Evolutionary conservation across 371 early-diverging fungal genomes (phyloP), one percentile per base, ranked within the genome.

Genomic region (Parasitella parasitica): DNA sequence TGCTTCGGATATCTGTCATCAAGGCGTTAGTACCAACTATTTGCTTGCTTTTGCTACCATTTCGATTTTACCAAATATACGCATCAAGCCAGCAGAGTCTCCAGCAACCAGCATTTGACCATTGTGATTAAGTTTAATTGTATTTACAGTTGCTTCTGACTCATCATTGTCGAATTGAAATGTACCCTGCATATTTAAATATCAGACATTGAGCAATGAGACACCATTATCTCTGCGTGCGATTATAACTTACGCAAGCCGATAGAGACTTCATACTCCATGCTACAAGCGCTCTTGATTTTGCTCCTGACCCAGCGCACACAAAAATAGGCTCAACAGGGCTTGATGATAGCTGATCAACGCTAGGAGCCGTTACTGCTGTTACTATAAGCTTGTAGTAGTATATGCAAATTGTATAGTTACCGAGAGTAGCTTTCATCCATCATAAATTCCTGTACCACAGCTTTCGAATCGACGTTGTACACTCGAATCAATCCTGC

Each of bases 221-320:
- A n/a, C n/a, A n/a, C n/a, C n/a, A n/a, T n/a, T n/a, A n/a, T n/a
- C n/a, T n/a, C n/a, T n/a, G n/a, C n/a, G n/a, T n/a, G n/a, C n/a
- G n/a, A n/a, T n/a, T 37, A 32, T 24, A n/a, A 54, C 78, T 68
- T 80, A 84, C 86, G 63, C 77, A 79, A 13, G 77, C 71, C 1
- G 81, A 61, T 83, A 82, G 80, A 6, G 83, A 76, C 53, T 86
- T 88, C 81, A 86, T 76, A 61, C 85, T 82, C 80, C 86, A 82
- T 1, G 84, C 78, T 1, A 84, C 71, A 41, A 87, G 55, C 6
- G 80, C 79, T 34, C 81, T 80, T 34, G 73, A 65, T 36, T 57
- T 72, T 6, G 49, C 53, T n/a, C 34, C 54, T 12, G 83, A 73
- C 1, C 77, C 81, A 12, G 84, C 73, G 41, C 84, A 82, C 5